Base-by-base conservation (phyloP, 2,329 filamentous ascomycete genomes). In the Cordyceps pruinosa region DNA sequence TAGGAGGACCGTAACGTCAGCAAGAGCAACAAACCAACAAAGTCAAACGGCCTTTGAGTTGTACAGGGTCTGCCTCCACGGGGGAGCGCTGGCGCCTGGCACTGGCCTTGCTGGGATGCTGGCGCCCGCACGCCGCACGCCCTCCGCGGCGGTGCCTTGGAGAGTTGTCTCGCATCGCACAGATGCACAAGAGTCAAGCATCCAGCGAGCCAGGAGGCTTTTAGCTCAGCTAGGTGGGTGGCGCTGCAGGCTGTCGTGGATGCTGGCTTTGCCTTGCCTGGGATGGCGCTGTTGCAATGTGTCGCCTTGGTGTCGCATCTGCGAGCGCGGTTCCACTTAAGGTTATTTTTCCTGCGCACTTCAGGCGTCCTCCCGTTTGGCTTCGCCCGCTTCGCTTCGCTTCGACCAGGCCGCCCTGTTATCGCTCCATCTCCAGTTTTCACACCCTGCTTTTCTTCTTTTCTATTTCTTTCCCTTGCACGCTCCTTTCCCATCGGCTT, bases 291-390 rank as follows among this genome's bases (percentile, higher is more conserved):
- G 49, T 26, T 45, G 42, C 28, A 17, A 39, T 13, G 50, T 34
- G 37, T 53, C 21, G 50, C 50, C 30, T 19, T 46, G 42, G 45
- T 56, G 53, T 56, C 53, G 45, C 53, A 56, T 56, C 53, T 32
- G 17, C 23, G 13, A 25, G 21, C 3, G 53, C 45, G 45, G 45
- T 46, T 49, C 53, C 53, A 56, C 53, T 56, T 41, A 56, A 56
- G 53, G 44, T 56, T 56, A 56, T 49, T 56, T 56, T 49, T 56
- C 44, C 7, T 42, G 42, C 26, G 35, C 28, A 46, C 53, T 42
- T 56, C 50, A 53, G 50, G 50, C 50, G 25, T 15, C 32, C 32
- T 46, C 32, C 50, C 50, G 15, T 28, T 47, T 46, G 41, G 42
- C 37, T 37, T 46, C 30, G 28, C 45, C 35, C 7, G 15, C n/a